phyloP scores from a whole-genome alignment of 805 yeast species.

The Zygosaccharomyces gambellarensis region DNA sequence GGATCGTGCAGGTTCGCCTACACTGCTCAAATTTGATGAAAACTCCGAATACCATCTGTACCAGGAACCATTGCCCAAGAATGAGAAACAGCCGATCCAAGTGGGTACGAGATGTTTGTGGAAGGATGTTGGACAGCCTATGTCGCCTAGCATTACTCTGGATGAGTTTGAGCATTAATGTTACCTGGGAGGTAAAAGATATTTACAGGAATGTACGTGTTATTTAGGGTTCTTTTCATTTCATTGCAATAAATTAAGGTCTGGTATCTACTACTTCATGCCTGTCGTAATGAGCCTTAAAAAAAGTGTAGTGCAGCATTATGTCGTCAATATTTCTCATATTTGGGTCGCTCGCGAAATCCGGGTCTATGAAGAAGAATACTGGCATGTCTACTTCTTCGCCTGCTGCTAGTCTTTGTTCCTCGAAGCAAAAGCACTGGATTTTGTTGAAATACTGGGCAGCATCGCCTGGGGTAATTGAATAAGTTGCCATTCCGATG shows the following conservation, averaged over 20 bases:
- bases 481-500: conserved; percentile 97
- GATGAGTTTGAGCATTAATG: conserved; percentile 18
- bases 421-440: conserved; percentile 98
- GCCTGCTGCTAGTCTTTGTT: conserved; percentile 87
- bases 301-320: conserved; percentile 87
- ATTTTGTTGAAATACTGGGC: conserved; percentile 96
- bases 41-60: conserved; percentile 26
- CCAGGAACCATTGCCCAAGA: conserved; percentile 31
- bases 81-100: background rate
- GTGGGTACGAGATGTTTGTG: conserved; percentile 1
- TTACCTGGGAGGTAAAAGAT: background rate
- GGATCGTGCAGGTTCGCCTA: conserved; percentile 30
- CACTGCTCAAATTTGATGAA: conserved; percentile 25
- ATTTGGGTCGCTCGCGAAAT: conserved; percentile 84
- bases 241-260: background rate
- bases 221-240: background rate
- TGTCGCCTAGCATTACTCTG: conserved; percentile 21
- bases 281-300: conserved; percentile 50
- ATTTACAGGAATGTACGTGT: background rate
- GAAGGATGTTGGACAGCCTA: conserved; percentile 3
- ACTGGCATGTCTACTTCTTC: conserved; percentile 99
- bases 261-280: background rate
- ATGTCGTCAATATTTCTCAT: conserved; percentile 89
- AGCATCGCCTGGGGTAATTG: conserved; percentile 93
- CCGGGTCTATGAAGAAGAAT: conserved; percentile 95